Base-by-base conservation (phyloP, 768 basidiomycete species). In the Tylopilus sp. region DNA sequence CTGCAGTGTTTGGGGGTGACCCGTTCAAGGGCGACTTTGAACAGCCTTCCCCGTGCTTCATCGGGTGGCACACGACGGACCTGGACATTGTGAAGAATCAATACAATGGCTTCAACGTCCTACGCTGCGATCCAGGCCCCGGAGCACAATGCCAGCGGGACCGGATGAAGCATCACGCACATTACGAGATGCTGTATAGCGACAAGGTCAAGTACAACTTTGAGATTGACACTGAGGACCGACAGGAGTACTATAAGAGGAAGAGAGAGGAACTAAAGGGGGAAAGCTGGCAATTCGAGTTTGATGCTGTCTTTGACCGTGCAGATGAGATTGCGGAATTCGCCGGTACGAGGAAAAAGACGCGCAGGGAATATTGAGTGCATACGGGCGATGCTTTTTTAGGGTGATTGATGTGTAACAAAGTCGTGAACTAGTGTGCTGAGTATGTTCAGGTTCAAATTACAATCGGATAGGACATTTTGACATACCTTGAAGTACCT, bases 91-190 rank as follows among this genome's bases (percentile, higher is more conserved):
- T 53, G 15, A 20, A 53, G 17, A 25, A 41, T 13, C 48, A 53
- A 13, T 51, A 53, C 22, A 51, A 53, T n/a, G 48, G 52, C 5
- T 3, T 51, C 13, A 53, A 53, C 31, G 9, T 53, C n/a, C 43
- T 53, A 20, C 48, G 43, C 7, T 53, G 52, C 23, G 2, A 50
- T 35, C n/a, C 1, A 3, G 39, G 15, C 2, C 23, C 21, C 3
- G 48, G 10, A 36, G n/a, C 25, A 11, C 20, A 36, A 17, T 51
- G 49, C 44, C 21, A 9, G 10, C 44, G 49, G 21, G 4, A 17
- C 1, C 43, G 3, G n/a, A 51, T 54, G 44, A 54, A 46, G 26
- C 33, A 41, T 17, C 36, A 10, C 9, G 17, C 6, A 9, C 42
- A 22, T 18, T 52, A 45, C 3, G 1, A 30, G 31, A 15, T 17